phyloP scores from a whole-genome alignment of 2,329 filamentous ascomycete genomes.

The Teratosphaeria viscida region DNA sequence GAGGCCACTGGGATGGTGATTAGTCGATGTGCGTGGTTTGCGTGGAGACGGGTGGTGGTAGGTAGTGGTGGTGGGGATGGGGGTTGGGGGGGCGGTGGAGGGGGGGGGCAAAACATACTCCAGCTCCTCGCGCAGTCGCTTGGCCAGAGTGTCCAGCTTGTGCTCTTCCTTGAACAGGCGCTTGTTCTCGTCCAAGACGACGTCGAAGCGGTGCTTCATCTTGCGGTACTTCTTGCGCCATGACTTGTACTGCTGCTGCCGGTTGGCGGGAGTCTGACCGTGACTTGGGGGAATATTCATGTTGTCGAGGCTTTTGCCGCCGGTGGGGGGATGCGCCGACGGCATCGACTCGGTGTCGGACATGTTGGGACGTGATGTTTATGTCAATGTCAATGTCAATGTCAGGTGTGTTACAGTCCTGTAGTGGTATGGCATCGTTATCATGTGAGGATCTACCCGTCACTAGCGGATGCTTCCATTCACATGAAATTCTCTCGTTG shows the following conservation, averaged over 20 bases:
- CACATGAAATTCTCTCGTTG: not conserved
- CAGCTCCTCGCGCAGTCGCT: constrained; percentile 78
- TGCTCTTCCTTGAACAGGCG: constrained; percentile 71
- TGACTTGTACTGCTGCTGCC: constrained; percentile 24
- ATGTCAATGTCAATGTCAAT: not conserved
- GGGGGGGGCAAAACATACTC: constrained; percentile 58
- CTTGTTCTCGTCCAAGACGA: constrained; percentile 70
- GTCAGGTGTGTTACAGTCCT: no score
- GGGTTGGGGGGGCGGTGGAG: constrained; percentile 21
- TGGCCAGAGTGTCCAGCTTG: constrained; percentile 68
- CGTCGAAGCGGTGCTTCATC: constrained; percentile 70
- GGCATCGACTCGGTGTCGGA: constrained; percentile 21
- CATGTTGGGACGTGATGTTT: constrained; percentile 8
- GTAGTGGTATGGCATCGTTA: no score
- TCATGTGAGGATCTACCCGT: not conserved
- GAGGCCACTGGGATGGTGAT: constrained; percentile 52
- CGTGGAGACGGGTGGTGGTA: no score
- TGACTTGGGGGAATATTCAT: not conserved
- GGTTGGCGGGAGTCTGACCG: not conserved
- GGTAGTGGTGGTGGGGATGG: no score
- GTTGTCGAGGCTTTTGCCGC: constrained; percentile 14
- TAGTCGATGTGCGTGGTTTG: not conserved
- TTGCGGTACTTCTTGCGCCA: constrained; percentile 80
- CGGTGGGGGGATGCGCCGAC: constrained; percentile 8
- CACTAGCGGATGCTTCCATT: not conserved